phyloP scores from a whole-genome alignment of 2,329 filamentous ascomycete species.

The Cercospora canescens region DNA sequence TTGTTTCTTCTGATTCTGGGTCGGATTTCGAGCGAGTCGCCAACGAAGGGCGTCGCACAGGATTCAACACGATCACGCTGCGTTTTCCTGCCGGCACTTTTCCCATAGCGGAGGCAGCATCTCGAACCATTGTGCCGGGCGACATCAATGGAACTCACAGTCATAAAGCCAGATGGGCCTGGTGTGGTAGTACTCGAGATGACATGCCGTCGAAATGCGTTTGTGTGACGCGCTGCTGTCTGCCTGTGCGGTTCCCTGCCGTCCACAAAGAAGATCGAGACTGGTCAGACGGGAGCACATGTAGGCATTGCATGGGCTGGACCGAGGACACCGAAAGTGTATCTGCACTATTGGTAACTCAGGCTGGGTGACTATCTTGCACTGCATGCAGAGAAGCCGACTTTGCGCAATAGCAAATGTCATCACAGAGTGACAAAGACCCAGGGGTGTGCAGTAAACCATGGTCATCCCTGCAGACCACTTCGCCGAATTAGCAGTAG shows the following conservation, averaged over 20 bases:
- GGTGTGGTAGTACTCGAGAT: neutral
- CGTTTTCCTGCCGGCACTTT: conserved; percentile 13
- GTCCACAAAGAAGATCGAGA: neutral
- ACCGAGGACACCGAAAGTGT: neutral
- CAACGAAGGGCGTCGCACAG: conserved; percentile 8
- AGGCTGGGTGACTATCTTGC: neutral
- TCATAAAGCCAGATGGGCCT: neutral
- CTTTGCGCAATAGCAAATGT: neutral
- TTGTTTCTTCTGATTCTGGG: neutral
- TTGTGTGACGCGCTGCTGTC: neutral
- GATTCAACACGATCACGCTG: conserved; percentile 17
- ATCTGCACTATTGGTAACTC: neutral
- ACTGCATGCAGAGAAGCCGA: neutral
- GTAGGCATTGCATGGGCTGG: neutral
- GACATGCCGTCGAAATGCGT: neutral
- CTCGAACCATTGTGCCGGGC: neutral
- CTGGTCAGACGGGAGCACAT: neutral
- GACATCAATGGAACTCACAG: neutral
- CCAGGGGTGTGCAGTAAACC: neutral
- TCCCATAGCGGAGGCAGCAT: neutral
- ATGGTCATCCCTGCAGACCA: neutral
- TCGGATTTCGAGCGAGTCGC: conserved; percentile 8
- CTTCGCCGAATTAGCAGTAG: neutral
- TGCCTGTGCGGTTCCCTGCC: neutral
- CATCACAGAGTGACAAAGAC: neutral